Evolutionary conservation across 768 basidiomycete genomes (phyloP), one percentile per base, ranked within the genome.

Genomic region (Daedaleopsis nitida): DNA sequence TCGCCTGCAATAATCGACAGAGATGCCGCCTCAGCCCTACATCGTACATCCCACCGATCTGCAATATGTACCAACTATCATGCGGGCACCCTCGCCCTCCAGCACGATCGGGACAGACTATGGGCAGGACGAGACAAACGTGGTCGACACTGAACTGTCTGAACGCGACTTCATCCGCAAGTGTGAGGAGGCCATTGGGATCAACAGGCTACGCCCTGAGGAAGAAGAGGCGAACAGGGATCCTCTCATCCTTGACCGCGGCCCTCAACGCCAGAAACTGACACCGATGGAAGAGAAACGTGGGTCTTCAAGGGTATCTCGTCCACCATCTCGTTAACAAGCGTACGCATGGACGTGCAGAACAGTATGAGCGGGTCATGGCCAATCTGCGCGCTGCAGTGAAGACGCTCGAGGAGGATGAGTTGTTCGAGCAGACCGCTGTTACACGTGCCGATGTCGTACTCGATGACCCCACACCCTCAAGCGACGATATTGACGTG

Each of bases 21-120:
- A 45, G 16, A 66, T 64, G 63, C 63, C 65, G 35, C 35, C 59
- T 16, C 66, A 70, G 35, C 61, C 56, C 17, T 66, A 69, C 43
- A 65, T 65, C 55, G 59, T 68, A 10, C 66, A 70, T 49, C 65
- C 68, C 16, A 66, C 65, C 32, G 67, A 71, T 48, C 62, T 70
- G 14, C 68, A 69, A 1, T 82, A 82, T 59, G 80, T 75, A 35
- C 73, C 81, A 1, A 80, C 81, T 3, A 71, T 82, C 58, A 75
- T 81, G 21, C 77, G 81, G 38, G 74, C 77, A 9, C 75, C 79
- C 5, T 82, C 81, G 2, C 81, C 81, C 34, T 77, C 78, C 9
- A 79, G 77, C 53, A 80, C 81, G 14, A 73, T 82, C 52, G 80
- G 77, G 39, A 81, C 81, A 44, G 73, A 77, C n/a, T 81, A 81